phyloP scores from a whole-genome alignment of 148 eudicot genomes.

The Linanthus parryae region DNA sequence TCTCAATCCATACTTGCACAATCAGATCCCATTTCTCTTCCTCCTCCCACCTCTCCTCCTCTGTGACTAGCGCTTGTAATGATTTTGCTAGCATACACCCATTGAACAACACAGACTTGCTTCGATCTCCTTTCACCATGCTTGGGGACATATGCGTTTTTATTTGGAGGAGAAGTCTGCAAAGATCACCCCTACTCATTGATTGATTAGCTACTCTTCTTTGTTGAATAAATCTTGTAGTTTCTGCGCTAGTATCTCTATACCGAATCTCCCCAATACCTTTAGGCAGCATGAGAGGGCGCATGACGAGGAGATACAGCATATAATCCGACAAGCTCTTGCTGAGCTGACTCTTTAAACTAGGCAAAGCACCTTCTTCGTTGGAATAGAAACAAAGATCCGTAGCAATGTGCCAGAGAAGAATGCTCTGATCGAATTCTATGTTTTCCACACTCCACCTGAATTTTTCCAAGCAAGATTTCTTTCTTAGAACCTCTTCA shows the following conservation, averaged over 20 bases:
- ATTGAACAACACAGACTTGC: conserved; percentile 1
- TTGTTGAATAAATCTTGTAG: conserved; percentile 3
- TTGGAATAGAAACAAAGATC: too few species aligned
- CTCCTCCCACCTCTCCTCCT: neutral
- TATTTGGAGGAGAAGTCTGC: neutral
- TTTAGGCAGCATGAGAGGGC: conserved; percentile 5
- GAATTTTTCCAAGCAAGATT: too few species aligned
- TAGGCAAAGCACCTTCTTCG: too few species aligned
- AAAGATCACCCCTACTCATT: neutral
- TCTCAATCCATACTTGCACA: conserved; percentile 12
- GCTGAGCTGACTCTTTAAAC: neutral
- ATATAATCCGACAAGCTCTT: conserved; percentile 12
- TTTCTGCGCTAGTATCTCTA: conserved; percentile 13
- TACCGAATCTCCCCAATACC: conserved; percentile 14
- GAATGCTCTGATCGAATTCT: too few species aligned
- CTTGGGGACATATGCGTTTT: neutral
- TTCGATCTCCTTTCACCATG: neutral
- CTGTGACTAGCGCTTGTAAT: neutral
- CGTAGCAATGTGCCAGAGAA: too few species aligned
- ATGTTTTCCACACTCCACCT: neutral
- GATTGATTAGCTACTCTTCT: neutral
- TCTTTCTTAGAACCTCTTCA: too few species aligned
- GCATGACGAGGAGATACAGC: conserved; percentile 12
- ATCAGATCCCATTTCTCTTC: conserved; percentile 4
- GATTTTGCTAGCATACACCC: neutral